phyloP scores from a whole-genome alignment of 306 rosid genomes.

The Vicia villosa region DNA sequence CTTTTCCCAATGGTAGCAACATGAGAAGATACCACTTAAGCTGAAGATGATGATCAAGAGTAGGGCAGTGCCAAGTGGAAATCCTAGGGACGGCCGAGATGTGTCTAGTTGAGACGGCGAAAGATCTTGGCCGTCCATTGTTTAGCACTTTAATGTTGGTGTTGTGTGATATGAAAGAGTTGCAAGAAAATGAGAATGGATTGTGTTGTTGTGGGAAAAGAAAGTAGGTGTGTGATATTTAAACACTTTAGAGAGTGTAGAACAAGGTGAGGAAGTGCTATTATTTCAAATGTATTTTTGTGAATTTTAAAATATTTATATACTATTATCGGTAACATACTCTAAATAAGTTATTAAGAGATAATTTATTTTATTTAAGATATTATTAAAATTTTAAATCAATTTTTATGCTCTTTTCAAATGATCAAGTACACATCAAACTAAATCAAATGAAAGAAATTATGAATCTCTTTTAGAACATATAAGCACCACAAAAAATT shows the following conservation, averaged over 20 bases:
- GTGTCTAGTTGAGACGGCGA: constrained; percentile 66
- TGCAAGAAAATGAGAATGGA: neutral
- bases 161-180: neutral
- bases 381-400: too few relatives aligned
- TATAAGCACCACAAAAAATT: too few relatives aligned
- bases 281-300: neutral
- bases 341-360: too few relatives aligned
- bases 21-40: constrained; percentile 94
- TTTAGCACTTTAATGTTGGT: too few relatives aligned
- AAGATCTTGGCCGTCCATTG: constrained; percentile 65
- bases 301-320: neutral
- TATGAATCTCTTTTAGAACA: too few relatives aligned
- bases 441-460: too few relatives aligned
- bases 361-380: too few relatives aligned
- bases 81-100: constrained; percentile 89
- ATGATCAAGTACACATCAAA: too few relatives aligned
- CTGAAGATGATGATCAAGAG: constrained; percentile 81
- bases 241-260: constrained; percentile 2
- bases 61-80: constrained; percentile 93
- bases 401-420: too few relatives aligned
- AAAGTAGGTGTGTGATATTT: neutral
- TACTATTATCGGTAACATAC: too few relatives aligned
- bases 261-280: neutral
- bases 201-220: neutral
- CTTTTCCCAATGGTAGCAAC: constrained; percentile 98